phyloP scores from a whole-genome alignment of 2,329 filamentous ascomycete species.

The Colletotrichum costaricense region DNA sequence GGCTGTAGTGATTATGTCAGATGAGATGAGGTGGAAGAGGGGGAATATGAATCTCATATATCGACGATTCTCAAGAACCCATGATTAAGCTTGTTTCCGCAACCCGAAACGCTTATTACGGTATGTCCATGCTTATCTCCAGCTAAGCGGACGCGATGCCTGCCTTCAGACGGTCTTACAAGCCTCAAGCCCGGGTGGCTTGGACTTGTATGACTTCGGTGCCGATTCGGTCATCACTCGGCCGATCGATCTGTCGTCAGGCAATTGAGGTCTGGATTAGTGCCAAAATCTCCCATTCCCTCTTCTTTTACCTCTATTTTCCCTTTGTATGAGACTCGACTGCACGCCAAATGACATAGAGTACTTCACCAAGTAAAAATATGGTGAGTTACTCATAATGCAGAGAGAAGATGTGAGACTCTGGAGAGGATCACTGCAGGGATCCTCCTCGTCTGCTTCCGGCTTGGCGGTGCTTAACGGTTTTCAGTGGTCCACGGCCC shows the following conservation, averaged over 20 bases:
- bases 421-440: neutral
- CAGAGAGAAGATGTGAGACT: neutral
- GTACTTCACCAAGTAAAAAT: neutral
- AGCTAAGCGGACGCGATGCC: neutral
- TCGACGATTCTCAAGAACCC: neutral
- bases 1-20: neutral
- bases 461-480: neutral
- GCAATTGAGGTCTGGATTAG: neutral
- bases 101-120: neutral
- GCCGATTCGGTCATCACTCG: neutral
- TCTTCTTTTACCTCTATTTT: neutral
- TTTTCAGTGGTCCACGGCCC: neutral
- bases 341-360: neutral
- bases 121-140: neutral
- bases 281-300: neutral
- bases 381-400: neutral
- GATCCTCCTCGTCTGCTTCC: neutral
- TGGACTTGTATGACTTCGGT: neutral
- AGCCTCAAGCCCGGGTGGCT: neutral
- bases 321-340: neutral
- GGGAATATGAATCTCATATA: neutral
- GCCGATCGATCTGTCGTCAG: neutral
- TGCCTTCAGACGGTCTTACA: neutral
- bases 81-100: neutral
- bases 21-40: neutral